phyloP scores from a whole-genome alignment of 1,139 yeast genomes.

The Pichia sp. region DNA sequence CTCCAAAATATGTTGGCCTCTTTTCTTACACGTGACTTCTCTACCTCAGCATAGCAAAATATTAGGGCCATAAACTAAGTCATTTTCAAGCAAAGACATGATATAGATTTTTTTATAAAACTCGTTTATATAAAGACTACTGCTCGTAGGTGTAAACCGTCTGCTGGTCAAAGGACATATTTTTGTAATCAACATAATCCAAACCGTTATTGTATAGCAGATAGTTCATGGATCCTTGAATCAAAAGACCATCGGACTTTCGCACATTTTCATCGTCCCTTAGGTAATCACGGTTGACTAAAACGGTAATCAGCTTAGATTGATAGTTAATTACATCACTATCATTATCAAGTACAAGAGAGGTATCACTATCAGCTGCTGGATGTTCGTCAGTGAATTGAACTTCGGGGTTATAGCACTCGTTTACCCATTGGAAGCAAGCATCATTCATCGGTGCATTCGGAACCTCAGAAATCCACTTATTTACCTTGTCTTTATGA shows the following conservation, averaged over 20 bases:
- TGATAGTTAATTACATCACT: constrained; percentile 46
- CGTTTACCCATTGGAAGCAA: constrained; percentile 28
- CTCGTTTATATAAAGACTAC: not conserved
- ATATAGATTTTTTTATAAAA: no score
- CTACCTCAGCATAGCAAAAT: no score
- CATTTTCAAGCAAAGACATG: no score
- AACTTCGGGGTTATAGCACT: constrained; percentile 43
- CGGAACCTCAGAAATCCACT: constrained; percentile 57
- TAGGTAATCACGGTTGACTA: constrained; percentile 36
- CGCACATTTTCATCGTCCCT: constrained; percentile 30
- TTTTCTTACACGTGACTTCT: no score
- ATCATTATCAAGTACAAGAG: constrained; percentile 23
- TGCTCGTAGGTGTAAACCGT: not conserved
- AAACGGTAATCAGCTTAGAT: constrained; percentile 43
- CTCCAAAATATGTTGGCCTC: no score
- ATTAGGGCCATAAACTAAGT: no score
- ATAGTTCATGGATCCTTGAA: constrained; percentile 5
- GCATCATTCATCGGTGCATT: constrained; percentile 26
- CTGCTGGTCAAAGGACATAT: constrained; percentile 1
- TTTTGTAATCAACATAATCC: constrained; percentile 1
- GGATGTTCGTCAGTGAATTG: constrained; percentile 19
- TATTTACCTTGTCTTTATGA: constrained; percentile 50
- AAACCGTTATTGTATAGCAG: not conserved
- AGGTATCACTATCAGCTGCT: constrained; percentile 14
- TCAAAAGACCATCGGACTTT: constrained; percentile 9